A percentile compares a stretch with the other conserved stretches of the same genome.
phyloP scores from a whole-genome alignment of 371 early-diverging fungal genomes.

The Lichtheimia hyalospora region DNA sequence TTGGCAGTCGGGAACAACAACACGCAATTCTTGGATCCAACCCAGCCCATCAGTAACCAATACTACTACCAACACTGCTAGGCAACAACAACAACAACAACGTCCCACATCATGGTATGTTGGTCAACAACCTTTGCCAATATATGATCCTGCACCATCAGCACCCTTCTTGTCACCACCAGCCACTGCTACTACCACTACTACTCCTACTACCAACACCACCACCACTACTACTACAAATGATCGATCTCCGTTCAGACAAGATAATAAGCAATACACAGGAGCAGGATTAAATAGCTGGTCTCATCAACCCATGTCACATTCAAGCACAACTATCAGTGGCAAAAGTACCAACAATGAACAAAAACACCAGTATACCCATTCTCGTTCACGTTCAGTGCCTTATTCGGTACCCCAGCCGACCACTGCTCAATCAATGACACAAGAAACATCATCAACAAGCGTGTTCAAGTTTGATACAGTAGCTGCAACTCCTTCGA shows the following conservation, averaged over 20 bases:
- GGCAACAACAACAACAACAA: constrained; percentile 4
- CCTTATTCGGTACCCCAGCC: constrained; percentile 17
- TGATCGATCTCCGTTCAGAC: no score
- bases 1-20: constrained; percentile 15
- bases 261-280: background rate
- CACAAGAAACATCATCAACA: constrained; percentile 1
- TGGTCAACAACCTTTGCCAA: constrained; percentile 5
- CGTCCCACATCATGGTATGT: constrained; percentile 17
- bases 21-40: constrained; percentile 14
- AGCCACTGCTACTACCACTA: background rate
- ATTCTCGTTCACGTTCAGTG: constrained; percentile 39
- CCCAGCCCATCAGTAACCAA: background rate
- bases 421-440: background rate
- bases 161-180: constrained; percentile 9
- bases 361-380: constrained; percentile 23
- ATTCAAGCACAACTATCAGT: background rate
- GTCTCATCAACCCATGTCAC: constrained; percentile 2
- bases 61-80: background rate
- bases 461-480: constrained; percentile 17
- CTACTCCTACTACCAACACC: background rate
- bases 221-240: background rate
- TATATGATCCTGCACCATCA: background rate
- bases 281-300: background rate
- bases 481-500: constrained; percentile 13
- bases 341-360: constrained; percentile 7